Evolutionary conservation across 306 rosid genomes (phyloP), one percentile per base, ranked within the genome.

Genomic region (Medicago ruthenica): DNA sequence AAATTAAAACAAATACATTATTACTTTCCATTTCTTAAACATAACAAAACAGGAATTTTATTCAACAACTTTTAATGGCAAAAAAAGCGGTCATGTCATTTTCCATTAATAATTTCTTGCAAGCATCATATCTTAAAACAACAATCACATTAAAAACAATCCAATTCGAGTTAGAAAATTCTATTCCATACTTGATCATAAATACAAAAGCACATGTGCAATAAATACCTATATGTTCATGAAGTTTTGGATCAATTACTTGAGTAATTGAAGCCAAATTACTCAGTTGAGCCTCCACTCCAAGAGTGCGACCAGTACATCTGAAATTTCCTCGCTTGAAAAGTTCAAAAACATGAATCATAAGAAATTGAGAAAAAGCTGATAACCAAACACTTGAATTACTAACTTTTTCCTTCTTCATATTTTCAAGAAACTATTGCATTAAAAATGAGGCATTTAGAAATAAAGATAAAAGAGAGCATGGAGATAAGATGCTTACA

Each of bases 171-270:
- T 40, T 20, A 44, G 51, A 65, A 82, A 37, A 70, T 31, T 59
- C 15, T 22, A 59, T 71, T 79, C 61, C 63, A 51, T 71, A 59
- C 76, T 76, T 45, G 73, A 54, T 24, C n/a, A 53, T n/a, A 69
- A 73, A 78, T 67, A 61, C 5, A 17, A 41, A 79, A 79, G 65
- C 24, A 17, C 64, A 72, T 16, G 67, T 34, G 51, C 21, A 67
- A 68, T 81, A 60, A 82, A 76, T 96, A 92, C 99, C 98, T 81
- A 96, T 77, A 84, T 96, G 99, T 74, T 92, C 80, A 86, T 96
- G 99, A 85, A 96, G 99, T 82, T 96, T 96, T 47, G 99, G 99
- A 79, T 96, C 98, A 71, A 96, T 82, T 70, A 96, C 97, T 90
- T 89, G 93, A 75, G 99, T 96, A 82, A 96, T 81, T 37, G 89